Conservation (phyloP, 1,139 yeast genomes). For the Maudiozyma humilis region DNA sequence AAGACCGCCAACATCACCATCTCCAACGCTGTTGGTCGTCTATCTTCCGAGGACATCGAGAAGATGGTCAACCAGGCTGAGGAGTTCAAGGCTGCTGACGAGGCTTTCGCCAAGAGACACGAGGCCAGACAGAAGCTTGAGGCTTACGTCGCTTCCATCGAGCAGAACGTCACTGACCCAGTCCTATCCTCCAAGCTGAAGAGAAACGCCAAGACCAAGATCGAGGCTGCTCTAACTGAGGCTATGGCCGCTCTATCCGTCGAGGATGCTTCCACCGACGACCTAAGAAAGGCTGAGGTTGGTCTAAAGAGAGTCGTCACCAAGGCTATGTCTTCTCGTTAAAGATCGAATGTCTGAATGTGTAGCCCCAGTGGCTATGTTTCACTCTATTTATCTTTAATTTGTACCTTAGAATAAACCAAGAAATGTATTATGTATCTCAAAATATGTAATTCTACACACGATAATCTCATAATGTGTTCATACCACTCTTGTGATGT, state of each 20-base stretch:
- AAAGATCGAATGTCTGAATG: conserved; percentile 31
- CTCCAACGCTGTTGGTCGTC: conserved; percentile 99
- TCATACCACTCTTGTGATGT: background rate
- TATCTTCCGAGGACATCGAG: conserved; percentile 93
- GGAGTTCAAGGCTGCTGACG: conserved; percentile 95
- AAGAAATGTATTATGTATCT: conserved; percentile 4
- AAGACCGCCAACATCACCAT: conserved; percentile 98
- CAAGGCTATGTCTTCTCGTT: conserved; percentile 97
- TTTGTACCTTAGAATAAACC: conserved; percentile 8
- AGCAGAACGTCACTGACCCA: conserved; percentile 93
- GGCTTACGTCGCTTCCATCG: conserved; percentile 94
- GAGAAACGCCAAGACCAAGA: conserved; percentile 93
- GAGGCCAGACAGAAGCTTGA: conserved; percentile 98
- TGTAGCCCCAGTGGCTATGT: background rate
- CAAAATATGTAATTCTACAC: background rate
- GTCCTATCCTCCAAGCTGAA: conserved; percentile 93
- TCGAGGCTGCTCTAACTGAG: conserved; percentile 94
- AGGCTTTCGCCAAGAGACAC: conserved; percentile 97
- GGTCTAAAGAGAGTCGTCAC: conserved; percentile 96
- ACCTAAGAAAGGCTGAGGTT: conserved; percentile 96
- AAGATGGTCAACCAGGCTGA: conserved; percentile 97
- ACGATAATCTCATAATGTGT: background rate
- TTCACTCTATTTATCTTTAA: conserved; percentile 2
- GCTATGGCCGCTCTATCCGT: conserved; percentile 95
- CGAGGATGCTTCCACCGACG: conserved; percentile 91